phyloP scores from a whole-genome alignment of 345 rosid species.

The Salix udensis region DNA sequence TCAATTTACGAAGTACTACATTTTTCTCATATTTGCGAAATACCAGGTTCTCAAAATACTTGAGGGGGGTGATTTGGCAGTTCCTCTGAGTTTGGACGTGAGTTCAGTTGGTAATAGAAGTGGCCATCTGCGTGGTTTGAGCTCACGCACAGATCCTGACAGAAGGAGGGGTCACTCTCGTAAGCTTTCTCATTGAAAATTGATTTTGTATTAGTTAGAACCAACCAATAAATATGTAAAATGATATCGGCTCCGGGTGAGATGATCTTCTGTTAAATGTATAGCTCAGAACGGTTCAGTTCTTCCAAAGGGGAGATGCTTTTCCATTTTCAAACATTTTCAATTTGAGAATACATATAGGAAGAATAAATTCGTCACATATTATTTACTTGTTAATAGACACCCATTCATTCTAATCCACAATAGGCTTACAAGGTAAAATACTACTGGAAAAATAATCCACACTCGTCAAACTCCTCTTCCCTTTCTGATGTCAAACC shows the following conservation, averaged over 20 bases:
- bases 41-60: slow-evolving; percentile 41
- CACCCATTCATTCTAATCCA: background rate
- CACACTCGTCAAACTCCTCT: background rate
- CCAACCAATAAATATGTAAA: background rate
- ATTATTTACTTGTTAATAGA: background rate
- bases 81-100: slow-evolving; percentile 45
- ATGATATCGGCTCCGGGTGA: background rate
- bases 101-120: slow-evolving; percentile 56
- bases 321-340: background rate
- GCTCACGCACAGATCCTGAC: slow-evolving; percentile 24
- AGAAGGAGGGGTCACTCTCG: slow-evolving; percentile 40
- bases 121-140: slow-evolving; percentile 48
- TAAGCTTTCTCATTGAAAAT: slow-evolving; percentile 44
- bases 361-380: background rate
- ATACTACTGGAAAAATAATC: background rate
- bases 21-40: background rate
- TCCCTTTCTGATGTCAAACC: background rate
- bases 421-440: background rate
- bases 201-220: background rate
- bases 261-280: background rate
- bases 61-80: slow-evolving; percentile 47
- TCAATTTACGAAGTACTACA: background rate
- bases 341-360: background rate
- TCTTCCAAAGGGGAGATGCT: background rate
- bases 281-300: background rate